phyloP scores from a whole-genome alignment of 1,284 basidiomycete species.

The Termitomyces sp. region DNA sequence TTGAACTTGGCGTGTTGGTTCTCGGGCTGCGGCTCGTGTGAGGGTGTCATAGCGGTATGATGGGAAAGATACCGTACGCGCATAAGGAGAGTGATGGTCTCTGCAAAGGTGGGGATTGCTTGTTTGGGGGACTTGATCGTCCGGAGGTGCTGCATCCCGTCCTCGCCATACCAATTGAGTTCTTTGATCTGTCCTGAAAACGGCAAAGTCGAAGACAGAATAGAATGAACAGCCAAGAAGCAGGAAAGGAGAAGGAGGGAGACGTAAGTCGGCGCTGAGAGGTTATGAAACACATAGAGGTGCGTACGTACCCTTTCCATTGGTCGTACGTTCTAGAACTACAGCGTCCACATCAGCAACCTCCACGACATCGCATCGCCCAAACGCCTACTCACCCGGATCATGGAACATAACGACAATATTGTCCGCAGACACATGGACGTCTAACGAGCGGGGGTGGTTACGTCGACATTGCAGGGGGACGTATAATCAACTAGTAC shows the following conservation, averaged over 20 bases:
- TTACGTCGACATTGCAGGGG: slow-evolving; percentile 34
- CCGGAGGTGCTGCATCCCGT: slow-evolving; percentile 79
- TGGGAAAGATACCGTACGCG: slow-evolving; percentile 38
- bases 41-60: neutral
- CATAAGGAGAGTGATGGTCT: slow-evolving; percentile 81
- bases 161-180: slow-evolving; percentile 64
- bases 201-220: neutral
- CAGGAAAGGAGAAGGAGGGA: no score
- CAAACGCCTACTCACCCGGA: slow-evolving; percentile 48
- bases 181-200: slow-evolving; percentile 61
- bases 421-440: slow-evolving; percentile 89
- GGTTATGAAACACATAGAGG: neutral
- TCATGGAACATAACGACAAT: slow-evolving; percentile 97
- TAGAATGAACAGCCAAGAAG: neutral
- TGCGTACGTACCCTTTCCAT: slow-evolving; percentile 48
- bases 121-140: slow-evolving; percentile 83
- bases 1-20: slow-evolving; percentile 86
- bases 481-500: slow-evolving; percentile 45
- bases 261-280: neutral
- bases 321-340: slow-evolving; percentile 68
- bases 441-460: slow-evolving; percentile 64
- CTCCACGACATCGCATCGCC: neutral
- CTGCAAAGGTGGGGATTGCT: slow-evolving; percentile 81
- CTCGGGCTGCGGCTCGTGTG: slow-evolving; percentile 52
- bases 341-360: neutral